These are phyloP conservation scores for Hylodesmum podocarpum DNA, from an alignment of 306 rosid genomes.

Conservation along the genomic window DNA sequence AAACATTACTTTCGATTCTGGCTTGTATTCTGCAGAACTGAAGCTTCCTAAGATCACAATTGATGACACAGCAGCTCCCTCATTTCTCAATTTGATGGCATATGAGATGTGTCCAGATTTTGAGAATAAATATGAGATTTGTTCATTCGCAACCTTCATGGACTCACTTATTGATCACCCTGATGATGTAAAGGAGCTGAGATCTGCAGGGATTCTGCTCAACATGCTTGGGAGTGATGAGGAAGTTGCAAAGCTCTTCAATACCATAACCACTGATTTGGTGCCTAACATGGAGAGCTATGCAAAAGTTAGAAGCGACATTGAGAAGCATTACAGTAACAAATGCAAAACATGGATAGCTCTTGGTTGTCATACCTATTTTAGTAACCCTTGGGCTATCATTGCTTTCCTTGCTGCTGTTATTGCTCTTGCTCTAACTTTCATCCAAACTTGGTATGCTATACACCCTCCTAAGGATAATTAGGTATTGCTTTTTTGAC, in stretches of 20 bases:
- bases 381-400: slow-evolving; percentile 35
- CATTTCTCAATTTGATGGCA: neutral
- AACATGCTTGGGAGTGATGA: slow-evolving; percentile 43
- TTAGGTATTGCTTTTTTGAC: too few species aligned
- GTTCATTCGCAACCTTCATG: slow-evolving; percentile 31
- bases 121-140: slow-evolving; percentile 11
- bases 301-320: rapidly evolving
- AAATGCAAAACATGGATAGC: slow-evolving; percentile 27
- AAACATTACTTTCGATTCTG: neutral
- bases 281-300: neutral
- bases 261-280: slow-evolving; percentile 28
- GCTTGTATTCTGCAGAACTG: neutral
- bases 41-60: neutral
- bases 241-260: slow-evolving; percentile 36
- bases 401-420: slow-evolving; percentile 20
- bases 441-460: slow-evolving; percentile 5
- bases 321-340: neutral
- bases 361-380: slow-evolving; percentile 6
- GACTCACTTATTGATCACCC: slow-evolving; percentile 44
- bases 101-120: slow-evolving; percentile 44
- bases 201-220: neutral
- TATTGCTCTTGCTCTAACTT: slow-evolving; percentile 8
- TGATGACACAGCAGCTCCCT: slow-evolving; percentile 14
- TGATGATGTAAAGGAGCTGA: slow-evolving; percentile 25
- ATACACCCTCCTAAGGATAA: neutral